Base-by-base conservation (phyloP, 139 green algal species). In the Asterochloris erici region DNA sequence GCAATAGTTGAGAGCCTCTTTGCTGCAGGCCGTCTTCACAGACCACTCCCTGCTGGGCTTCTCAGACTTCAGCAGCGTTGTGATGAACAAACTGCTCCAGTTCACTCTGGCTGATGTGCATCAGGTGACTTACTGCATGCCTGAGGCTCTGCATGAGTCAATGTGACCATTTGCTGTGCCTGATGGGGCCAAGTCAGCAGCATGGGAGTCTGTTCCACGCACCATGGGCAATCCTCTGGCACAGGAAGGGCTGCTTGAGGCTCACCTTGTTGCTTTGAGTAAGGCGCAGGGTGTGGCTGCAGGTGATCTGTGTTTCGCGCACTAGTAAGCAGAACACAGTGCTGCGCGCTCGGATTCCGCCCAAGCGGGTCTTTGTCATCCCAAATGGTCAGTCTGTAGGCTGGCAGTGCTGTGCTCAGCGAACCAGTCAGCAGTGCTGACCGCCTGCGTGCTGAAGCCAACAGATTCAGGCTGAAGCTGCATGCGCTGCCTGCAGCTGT, bases 21-120 rank as follows among this genome's bases (percentile, higher is more conserved):
- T 23, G 12, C 60, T 87, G 62, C 84, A 89, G 76, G 87, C 91
- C n/a, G 94, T 98, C 17, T 99, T 99, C 90, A 99, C 97, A 0
- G 96, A 99, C 90, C 97, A 99, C 87, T 98, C 94, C 0, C 90
- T 99, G 29, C 97, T 98, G 75, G 97, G 97, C 19, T 99, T 99
- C 89, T 92, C 94, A 19, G 95, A 98, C 79, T 81, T 86, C 23
- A 71, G 79, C 60, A 93, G 85, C 88, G 98, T 99, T 73, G 62
- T 93, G 14, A 93, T 92, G n/a, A 99, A 99, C 90, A 94, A 91
- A 85, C 64, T 94, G 24, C 88, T 97, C 63, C 96, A 96, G 83
- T 93, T 86, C 69, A 90, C 93, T 14, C 85, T 97, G 82, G 85
- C 91, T 9, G 93, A 97, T 75, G 89, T 94, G 26, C 86, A 95